phyloP scores from a whole-genome alignment of 169 alveolate species.

The Plasmodium inui region DNA sequence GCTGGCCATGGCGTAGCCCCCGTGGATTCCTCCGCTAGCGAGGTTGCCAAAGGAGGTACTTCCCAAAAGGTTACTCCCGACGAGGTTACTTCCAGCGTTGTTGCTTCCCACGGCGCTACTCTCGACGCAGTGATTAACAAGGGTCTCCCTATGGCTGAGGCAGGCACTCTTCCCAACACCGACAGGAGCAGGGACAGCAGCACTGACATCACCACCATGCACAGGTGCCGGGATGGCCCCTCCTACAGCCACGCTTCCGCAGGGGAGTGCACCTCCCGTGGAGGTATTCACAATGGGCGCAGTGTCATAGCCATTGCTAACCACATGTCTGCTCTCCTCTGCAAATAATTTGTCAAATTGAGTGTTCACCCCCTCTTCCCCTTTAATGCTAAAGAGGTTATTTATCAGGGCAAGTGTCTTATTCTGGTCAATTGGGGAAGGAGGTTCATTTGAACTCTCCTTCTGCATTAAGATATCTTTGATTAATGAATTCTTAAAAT shows the following conservation, averaged over 20 bases:
- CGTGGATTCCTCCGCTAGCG: neutral
- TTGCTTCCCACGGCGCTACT: neutral
- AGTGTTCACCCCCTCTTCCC: conserved; percentile 11
- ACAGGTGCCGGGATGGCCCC: neutral
- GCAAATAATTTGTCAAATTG: neutral
- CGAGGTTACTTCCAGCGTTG: neutral
- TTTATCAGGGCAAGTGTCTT: conserved; percentile 13
- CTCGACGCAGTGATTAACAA: neutral
- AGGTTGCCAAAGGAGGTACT: neutral
- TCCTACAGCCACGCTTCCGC: neutral
- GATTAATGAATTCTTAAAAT: conserved; percentile 21
- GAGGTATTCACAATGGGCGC: neutral
- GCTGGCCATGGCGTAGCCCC: neutral
- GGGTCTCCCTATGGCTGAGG: neutral
- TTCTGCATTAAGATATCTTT: conserved; percentile 25
- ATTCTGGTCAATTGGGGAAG: conserved; percentile 17
- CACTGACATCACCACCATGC: neutral
- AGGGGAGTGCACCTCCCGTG: neutral
- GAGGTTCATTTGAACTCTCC: neutral
- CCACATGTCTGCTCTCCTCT: neutral
- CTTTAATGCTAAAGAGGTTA: conserved; percentile 20
- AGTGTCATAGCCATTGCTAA: neutral
- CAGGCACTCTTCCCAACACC: neutral
- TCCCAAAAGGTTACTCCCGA: neutral
- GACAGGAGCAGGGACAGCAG: neutral